phyloP scores from a whole-genome alignment of 2,329 filamentous ascomycete species.

The Thielaviopsis musarum region DNA sequence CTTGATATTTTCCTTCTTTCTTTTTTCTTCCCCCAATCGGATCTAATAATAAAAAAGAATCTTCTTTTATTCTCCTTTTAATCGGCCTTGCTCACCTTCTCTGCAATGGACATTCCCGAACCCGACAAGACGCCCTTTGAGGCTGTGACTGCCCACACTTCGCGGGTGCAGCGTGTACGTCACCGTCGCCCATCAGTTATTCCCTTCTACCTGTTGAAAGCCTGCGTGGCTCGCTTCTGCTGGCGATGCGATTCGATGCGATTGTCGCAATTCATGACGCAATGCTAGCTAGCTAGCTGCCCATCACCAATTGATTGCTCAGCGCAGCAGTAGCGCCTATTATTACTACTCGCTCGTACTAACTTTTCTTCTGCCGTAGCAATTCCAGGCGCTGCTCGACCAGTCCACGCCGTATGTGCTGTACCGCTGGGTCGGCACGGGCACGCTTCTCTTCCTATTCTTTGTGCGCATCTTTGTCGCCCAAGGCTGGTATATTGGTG shows the following conservation, averaged over 20 bases:
- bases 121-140: conserved; percentile 84
- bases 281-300: no score
- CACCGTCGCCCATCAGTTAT: conserved; percentile 10
- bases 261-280: no score
- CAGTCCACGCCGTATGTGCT: conserved; percentile 77
- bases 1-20: no score
- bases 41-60: no score
- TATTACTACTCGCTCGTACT: background rate
- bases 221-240: no score
- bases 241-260: no score
- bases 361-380: conserved; percentile 29
- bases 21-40: no score
- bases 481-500: conserved; percentile 98
- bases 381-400: conserved; percentile 89
- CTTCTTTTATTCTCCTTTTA: background rate
- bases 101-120: conserved; percentile 67
- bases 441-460: conserved; percentile 57
- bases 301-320: background rate
- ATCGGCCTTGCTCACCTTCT: background rate
- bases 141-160: conserved; percentile 74
- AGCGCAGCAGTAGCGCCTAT: background rate
- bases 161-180: conserved; percentile 53
- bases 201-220: background rate
- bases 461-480: conserved; percentile 77
- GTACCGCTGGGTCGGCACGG: conserved; percentile 87